Conservation (phyloP, 768 basidiomycete genomes). For the Clitopilus passeckerianus region DNA sequence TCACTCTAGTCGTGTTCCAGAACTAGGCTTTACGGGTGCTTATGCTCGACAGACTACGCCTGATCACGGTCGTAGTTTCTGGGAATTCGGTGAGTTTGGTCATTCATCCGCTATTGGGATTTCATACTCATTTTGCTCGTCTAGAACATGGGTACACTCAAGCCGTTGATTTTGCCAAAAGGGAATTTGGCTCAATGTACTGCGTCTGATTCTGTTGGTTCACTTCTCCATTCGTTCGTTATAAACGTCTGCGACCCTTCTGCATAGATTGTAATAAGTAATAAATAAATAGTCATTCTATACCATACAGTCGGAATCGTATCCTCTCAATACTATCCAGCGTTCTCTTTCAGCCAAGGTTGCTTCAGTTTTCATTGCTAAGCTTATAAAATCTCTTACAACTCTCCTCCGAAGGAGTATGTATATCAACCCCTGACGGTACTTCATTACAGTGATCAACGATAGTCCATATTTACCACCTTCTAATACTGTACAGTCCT, state of each 20-base stretch:
- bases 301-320: too few species aligned
- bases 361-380: too few species aligned
- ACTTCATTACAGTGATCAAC: too few species aligned
- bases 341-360: too few species aligned
- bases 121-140: background rate
- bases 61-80: conserved; percentile 45
- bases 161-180: conserved; percentile 38
- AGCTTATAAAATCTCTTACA: too few species aligned
- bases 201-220: background rate
- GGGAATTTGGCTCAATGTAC: conserved; percentile 21
- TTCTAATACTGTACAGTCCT: background rate
- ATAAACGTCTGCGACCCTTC: background rate
- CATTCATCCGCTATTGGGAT: background rate
- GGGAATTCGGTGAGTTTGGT: conserved; percentile 57
- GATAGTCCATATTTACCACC: background rate
- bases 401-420: too few species aligned
- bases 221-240: background rate
- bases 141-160: conserved; percentile 62
- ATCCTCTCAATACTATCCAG: too few species aligned
- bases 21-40: conserved; percentile 63
- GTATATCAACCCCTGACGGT: too few species aligned
- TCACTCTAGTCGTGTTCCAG: conserved; percentile 27
- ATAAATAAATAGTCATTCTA: too few species aligned
- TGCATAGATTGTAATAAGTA: too few species aligned
- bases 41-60: conserved; percentile 44